Conservation (phyloP, 768 basidiomycete genomes). For the Pisolithus sp. region DNA sequence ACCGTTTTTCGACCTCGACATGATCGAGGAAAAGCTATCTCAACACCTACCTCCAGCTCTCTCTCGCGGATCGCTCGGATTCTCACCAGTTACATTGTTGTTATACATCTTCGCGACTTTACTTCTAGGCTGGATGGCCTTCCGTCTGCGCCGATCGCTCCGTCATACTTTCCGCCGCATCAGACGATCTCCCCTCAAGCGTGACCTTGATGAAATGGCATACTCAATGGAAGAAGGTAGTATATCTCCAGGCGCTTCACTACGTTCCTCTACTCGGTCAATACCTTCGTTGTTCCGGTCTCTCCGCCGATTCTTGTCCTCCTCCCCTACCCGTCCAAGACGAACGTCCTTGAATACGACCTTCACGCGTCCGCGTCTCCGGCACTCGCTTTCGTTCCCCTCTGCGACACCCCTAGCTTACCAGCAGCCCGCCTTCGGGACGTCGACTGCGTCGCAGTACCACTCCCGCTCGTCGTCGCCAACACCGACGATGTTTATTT, state of each 20-base stretch:
- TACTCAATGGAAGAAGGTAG: constrained; percentile 46
- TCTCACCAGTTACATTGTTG: constrained; percentile 60
- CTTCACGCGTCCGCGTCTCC: background rate
- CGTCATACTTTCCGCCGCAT: constrained; percentile 38
- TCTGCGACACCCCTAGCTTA: constrained; percentile 11
- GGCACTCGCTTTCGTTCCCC: background rate
- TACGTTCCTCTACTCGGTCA: constrained; percentile 14
- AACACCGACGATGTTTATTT: background rate
- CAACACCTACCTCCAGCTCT: constrained; percentile 63
- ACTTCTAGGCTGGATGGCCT: constrained; percentile 38
- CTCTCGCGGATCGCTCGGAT: constrained; percentile 59
- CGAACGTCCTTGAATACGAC: constrained; percentile 14
- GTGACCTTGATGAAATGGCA: constrained; percentile 13
- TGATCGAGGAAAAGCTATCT: constrained; percentile 56
- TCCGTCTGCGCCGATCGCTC: constrained; percentile 54
- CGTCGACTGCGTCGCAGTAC: constrained; percentile 29
- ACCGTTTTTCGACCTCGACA: constrained; percentile 50
- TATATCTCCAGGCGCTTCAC: constrained; percentile 8
- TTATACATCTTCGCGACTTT: constrained; percentile 44
- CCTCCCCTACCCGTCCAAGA: constrained; percentile 18
- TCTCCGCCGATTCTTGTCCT: constrained; percentile 21
- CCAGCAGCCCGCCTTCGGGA: constrained; percentile 13
- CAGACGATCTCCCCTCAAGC: constrained; percentile 37
- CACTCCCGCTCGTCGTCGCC: constrained; percentile 29
- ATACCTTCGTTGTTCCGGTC: constrained; percentile 20